Conservation (phyloP, 345 rosid genomes). For the Lepidium africanum region DNA sequence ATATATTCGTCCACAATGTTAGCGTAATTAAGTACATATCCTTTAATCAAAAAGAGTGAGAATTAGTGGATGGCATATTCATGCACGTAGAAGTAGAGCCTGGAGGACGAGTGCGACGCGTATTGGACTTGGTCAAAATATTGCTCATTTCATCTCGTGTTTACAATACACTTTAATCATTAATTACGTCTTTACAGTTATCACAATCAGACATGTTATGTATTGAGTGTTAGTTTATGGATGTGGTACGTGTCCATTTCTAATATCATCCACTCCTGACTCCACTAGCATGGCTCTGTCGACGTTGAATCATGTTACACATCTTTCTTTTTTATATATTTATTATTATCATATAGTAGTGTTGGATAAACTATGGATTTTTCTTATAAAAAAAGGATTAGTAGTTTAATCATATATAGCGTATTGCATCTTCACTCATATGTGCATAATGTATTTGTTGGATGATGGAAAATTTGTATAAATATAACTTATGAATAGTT, state of each 20-base stretch:
- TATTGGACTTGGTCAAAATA: conserved; percentile 18
- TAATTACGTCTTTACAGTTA: not conserved
- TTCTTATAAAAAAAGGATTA: too few species aligned
- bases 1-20: not conserved
- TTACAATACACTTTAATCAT: conserved; percentile 17
- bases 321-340: not conserved
- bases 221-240: not conserved
- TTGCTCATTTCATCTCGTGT: conserved; percentile 1
- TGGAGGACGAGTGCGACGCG: conserved; percentile 14
- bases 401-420: too few species aligned
- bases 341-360: too few species aligned
- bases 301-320: not conserved
- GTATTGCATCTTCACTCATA: too few species aligned
- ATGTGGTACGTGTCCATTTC: conserved; percentile 10
- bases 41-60: not conserved
- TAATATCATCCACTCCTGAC: conserved; percentile 19
- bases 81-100: conserved; percentile 24
- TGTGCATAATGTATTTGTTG: too few species aligned
- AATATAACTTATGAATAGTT: too few species aligned
- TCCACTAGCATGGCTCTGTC: conserved; percentile 20
- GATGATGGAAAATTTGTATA: too few species aligned
- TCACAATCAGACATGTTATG: not conserved
- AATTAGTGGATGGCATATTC: conserved; percentile 20
- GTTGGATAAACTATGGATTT: too few species aligned
- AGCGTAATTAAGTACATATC: not conserved